phyloP scores from a whole-genome alignment of 116 monocot species.

The Trichopus zeylanicus region DNA sequence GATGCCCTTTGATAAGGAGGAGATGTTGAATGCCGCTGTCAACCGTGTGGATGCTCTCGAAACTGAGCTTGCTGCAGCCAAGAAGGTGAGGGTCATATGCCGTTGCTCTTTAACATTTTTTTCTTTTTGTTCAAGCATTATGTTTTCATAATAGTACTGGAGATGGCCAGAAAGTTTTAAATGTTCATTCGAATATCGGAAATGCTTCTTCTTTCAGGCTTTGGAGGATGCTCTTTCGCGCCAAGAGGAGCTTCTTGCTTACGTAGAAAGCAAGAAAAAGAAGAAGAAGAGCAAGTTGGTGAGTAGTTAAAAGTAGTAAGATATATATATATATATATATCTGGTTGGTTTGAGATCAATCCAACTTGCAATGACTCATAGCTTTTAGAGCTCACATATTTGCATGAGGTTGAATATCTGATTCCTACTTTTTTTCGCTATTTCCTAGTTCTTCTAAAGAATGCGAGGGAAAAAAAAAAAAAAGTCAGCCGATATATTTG shows the following conservation, averaged over 20 bases:
- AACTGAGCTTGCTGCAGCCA: conserved; percentile 65
- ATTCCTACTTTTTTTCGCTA: too few relatives aligned
- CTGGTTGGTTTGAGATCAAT: too few relatives aligned
- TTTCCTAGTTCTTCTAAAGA: too few relatives aligned
- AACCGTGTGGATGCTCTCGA: conserved; percentile 53
- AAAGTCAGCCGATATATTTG: too few relatives aligned
- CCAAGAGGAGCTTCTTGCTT: conserved; percentile 61
- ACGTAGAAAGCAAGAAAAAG: conserved; percentile 55
- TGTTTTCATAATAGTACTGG: not conserved
- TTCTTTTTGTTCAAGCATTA: not conserved
- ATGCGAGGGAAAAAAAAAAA: too few relatives aligned
- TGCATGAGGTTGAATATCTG: too few relatives aligned
- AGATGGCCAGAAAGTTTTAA: not conserved
- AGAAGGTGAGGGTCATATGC: conserved; percentile 49
- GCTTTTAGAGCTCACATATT: too few relatives aligned
- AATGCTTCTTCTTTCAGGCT: conserved; percentile 26
- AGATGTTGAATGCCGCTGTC: conserved; percentile 55
- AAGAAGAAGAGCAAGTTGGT: conserved; percentile 46
- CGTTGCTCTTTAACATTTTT: too few relatives aligned
- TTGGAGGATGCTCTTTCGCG: conserved; percentile 48
- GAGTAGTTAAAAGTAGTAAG: not conserved
- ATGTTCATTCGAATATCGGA: not conserved
- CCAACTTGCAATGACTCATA: too few relatives aligned
- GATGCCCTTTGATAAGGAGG: conserved; percentile 72
- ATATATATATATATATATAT: not conserved